Evolutionary conservation across 345 rosid genomes (phyloP), one percentile per base, ranked within the genome.

Genomic region (Raphanus sativus): DNA sequence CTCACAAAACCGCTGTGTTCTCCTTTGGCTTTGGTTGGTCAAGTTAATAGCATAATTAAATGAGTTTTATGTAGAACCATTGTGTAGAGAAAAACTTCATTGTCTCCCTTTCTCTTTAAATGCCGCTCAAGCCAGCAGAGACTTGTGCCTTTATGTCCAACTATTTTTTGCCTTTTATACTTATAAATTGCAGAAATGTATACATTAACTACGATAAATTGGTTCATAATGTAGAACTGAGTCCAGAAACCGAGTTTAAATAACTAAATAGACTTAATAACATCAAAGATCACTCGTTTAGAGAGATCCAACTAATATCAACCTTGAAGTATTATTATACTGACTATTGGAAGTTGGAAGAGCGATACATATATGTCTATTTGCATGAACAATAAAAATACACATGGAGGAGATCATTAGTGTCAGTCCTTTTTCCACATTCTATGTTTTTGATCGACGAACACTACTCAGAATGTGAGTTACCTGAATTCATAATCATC

Each of bases 241-340:
- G 16, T 40, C 13, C 25, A 61, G 36, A 65, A 71, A 6, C 66
- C 2, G 45, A 65, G 38, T 65, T 65, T 15, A 9, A 36, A 36
- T 36, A 25, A 48, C 29, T 25, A 61, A 76, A 67, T 32, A 62
- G 30, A 71, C 67, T 36, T 63, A 40, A 36, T 36, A 71, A 42
- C 72, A 65, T 71, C 62, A 71, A 71, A 12, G 26, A 70, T 65
- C 81, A 42, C 72, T 71, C 61, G n/a, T 56, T 77, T 71, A 65
- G 71, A 21, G 66, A 55, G 67, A 58, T 62, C 71, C 65, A 70
- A 70, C 60, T 40, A 58, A 56, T 29, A 71, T 77, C 38, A 32
- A 62, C 65, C 30, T 32, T 40, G 15, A 77, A 64, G n/a, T 70
- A 45, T 62, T 36, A 54, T 4, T 10, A 50, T 21, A 21, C 45